A percentile compares a stretch with the other conserved stretches of the same genome.
phyloP scores from a whole-genome alignment of 371 early-diverging fungal species.

The Cokeromyces recurvatus region DNA sequence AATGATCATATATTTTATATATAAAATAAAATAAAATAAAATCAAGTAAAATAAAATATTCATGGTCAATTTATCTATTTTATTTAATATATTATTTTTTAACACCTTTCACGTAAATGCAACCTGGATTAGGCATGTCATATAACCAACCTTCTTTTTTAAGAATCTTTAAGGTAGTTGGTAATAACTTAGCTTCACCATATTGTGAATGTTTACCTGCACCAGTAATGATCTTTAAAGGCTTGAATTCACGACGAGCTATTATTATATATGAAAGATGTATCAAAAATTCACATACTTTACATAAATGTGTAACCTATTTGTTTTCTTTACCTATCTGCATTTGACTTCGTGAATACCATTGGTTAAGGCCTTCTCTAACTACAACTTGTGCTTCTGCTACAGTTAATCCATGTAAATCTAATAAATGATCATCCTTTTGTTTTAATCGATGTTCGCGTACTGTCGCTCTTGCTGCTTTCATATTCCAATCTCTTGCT shows the following conservation, averaged over 20 bases:
- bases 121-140: slow-evolving; percentile 49
- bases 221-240: slow-evolving; percentile 63
- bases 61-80: neutral
- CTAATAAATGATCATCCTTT: slow-evolving; percentile 56
- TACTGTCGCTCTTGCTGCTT: slow-evolving; percentile 66
- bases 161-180: slow-evolving; percentile 44
- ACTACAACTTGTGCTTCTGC: slow-evolving; percentile 59
- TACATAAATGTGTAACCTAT: too few species aligned
- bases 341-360: slow-evolving; percentile 57
- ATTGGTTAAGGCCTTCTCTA: slow-evolving; percentile 56
- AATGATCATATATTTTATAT: too few species aligned
- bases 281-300: neutral
- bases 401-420: slow-evolving; percentile 67
- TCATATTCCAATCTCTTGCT: slow-evolving; percentile 68
- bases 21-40: too few species aligned
- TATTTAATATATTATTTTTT: too few species aligned
- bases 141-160: slow-evolving; percentile 53
- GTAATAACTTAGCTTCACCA: slow-evolving; percentile 54
- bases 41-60: slow-evolving; percentile 1
- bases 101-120: slow-evolving; percentile 37
- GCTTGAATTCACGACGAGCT: slow-evolving; percentile 36
- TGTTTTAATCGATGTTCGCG: slow-evolving; percentile 43
- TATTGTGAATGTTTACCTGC: slow-evolving; percentile 59
- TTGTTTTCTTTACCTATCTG: slow-evolving; percentile 34
- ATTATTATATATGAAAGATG: neutral